These are phyloP conservation scores for Clarkia xantiana DNA, from an alignment of 345 rosid species.

Conservation along the genomic window DNA sequence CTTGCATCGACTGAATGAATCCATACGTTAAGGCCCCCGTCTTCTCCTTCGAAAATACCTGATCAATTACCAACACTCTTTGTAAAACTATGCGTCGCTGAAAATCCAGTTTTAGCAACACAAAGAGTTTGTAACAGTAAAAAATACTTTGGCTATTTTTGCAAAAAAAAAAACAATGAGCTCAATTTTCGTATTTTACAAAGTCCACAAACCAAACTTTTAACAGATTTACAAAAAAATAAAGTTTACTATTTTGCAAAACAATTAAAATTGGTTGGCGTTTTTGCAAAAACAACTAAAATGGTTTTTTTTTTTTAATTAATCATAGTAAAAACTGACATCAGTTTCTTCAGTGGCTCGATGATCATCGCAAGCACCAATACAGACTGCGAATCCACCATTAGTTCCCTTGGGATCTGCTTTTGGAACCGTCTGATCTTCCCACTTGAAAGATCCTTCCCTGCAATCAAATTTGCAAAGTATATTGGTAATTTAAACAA, in stretches of 20 bases:
- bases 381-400: conserved; percentile 55
- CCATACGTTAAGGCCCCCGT: conserved; percentile 69
- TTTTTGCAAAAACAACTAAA: neutral
- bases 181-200: too few species aligned
- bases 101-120: neutral
- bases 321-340: conserved; percentile 12
- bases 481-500: neutral
- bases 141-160: too few species aligned
- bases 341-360: conserved; percentile 32
- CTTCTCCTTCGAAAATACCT: neutral
- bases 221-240: too few species aligned
- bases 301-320: conserved; percentile 4
- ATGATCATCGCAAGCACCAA: conserved; percentile 69
- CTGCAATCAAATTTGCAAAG: conserved; percentile 19
- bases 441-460: conserved; percentile 55
- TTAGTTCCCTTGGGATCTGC: conserved; percentile 43
- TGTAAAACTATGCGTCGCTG: neutral
- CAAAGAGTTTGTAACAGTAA: too few species aligned
- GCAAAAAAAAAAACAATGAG: too few species aligned
- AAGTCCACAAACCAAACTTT: too few species aligned
- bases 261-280: too few species aligned
- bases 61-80: neutral
- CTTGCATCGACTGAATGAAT: conserved; percentile 59
- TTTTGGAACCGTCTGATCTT: conserved; percentile 24
- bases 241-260: too few species aligned